Percentiles rank a stretch among this genome's conserved stretches.
Evolutionary conservation across 208 protist species (phyloP).

Genomic region (Angomonas desouzai): DNA sequence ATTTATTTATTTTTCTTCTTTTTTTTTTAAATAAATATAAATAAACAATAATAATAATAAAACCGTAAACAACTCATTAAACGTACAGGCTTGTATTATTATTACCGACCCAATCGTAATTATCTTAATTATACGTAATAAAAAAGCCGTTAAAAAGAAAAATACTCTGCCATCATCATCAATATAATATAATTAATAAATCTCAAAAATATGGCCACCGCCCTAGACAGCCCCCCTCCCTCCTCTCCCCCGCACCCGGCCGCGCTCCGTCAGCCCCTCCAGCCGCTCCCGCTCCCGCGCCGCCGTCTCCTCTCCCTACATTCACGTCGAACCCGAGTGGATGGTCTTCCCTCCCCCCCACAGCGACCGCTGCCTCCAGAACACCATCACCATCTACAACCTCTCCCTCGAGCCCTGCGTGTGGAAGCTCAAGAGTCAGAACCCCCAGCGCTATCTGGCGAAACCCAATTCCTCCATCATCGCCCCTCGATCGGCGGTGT

Average conservation of each 20-base stretch:
- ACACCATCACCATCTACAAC: slow-evolving; percentile 64
- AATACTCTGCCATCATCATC: no score
- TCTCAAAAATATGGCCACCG: no score
- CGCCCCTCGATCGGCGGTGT: slow-evolving; percentile 37
- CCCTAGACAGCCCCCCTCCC: background rate
- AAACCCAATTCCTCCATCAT: slow-evolving; percentile 57
- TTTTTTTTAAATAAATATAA: no score
- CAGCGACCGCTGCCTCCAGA: slow-evolving; percentile 56
- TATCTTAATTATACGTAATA: no score
- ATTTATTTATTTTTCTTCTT: no score
- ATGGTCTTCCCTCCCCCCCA: slow-evolving; percentile 71
- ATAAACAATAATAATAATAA: no score
- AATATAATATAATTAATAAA: no score
- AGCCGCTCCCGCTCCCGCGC: slow-evolving; percentile 2
- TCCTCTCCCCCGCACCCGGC: background rate
- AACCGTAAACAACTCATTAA: no score
- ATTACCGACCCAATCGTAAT: no score
- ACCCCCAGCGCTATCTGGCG: slow-evolving; percentile 62
- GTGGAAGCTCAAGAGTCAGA: slow-evolving; percentile 62
- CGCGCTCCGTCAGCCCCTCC: background rate
- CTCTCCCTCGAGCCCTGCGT: slow-evolving; percentile 38
- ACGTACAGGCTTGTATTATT: no score
- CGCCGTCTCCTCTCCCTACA: slow-evolving; percentile 21
- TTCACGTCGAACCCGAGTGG: slow-evolving; percentile 54
- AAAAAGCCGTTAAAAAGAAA: no score